Evolutionary conservation across 1,284 basidiomycete species (phyloP).

Genomic region (Athelia psychrophila): DNA sequence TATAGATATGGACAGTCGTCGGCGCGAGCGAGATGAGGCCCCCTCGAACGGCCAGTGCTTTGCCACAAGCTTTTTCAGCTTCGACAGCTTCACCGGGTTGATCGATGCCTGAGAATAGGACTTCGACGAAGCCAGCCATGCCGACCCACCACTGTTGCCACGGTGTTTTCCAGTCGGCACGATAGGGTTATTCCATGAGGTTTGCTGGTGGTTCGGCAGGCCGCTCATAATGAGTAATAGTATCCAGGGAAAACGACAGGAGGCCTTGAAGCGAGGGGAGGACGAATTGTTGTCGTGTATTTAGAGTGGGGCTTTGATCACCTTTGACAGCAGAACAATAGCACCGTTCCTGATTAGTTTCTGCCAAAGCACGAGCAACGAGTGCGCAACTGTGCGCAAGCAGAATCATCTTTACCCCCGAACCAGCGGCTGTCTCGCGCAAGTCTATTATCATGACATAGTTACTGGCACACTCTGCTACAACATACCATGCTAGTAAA

Average conservation of each 20-base stretch:
- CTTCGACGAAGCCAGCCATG: conserved; percentile 23
- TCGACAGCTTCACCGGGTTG: conserved; percentile 9
- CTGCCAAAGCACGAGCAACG: too few relatives aligned
- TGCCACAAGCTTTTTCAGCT: conserved; percentile 16
- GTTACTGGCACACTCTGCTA: too few relatives aligned
- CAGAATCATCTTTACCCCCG: too few relatives aligned
- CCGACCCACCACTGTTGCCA: conserved; percentile 9
- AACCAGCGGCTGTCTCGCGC: too few relatives aligned
- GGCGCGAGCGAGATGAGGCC: conserved; percentile 7
- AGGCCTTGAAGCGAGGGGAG: background rate
- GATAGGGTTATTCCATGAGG: conserved; percentile 15
- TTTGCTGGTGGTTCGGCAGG: conserved; percentile 4
- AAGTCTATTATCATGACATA: too few relatives aligned
- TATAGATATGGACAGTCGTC: conserved; percentile 7
- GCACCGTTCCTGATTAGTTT: too few relatives aligned
- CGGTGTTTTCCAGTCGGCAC: conserved; percentile 14
- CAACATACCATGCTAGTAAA: too few relatives aligned
- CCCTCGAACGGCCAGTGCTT: background rate
- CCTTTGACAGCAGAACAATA: background rate
- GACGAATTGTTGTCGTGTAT: background rate
- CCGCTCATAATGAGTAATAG: conserved; percentile 10
- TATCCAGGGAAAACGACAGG: background rate
- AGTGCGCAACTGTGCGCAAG: too few relatives aligned
- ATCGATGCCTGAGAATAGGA: conserved; percentile 2
- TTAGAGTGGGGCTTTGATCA: background rate